phyloP scores from a whole-genome alignment of 352 stramenopile species.

The Lagenidium sp. region DNA sequence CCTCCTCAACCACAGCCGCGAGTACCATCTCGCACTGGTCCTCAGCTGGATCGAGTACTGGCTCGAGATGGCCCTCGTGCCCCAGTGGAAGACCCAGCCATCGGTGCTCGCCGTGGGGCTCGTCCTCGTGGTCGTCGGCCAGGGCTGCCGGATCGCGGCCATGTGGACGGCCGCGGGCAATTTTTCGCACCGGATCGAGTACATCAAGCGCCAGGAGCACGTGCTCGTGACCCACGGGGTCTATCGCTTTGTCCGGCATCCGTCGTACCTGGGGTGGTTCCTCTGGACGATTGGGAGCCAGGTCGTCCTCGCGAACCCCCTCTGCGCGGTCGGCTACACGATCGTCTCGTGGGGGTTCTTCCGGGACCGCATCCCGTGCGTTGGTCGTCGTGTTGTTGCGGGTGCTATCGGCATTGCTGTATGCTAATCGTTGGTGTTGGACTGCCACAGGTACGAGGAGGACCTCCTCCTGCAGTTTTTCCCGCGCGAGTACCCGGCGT shows the following conservation, averaged over 20 bases:
- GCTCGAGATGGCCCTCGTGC: slow-evolving; percentile 81
- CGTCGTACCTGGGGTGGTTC: slow-evolving; percentile 96
- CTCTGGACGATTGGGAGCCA: slow-evolving; percentile 95
- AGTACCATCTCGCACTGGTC: slow-evolving; percentile 83
- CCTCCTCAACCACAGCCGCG: slow-evolving; percentile 86
- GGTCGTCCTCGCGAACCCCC: slow-evolving; percentile 88
- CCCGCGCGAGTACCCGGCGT: slow-evolving; percentile 88
- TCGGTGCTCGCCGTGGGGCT: slow-evolving; percentile 55
- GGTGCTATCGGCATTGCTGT: background rate
- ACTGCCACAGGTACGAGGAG: slow-evolving; percentile 93
- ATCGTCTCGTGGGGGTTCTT: slow-evolving; percentile 93
- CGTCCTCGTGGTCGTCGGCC: slow-evolving; percentile 69
- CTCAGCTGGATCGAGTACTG: slow-evolving; percentile 88
- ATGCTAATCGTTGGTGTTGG: slow-evolving; percentile 6
- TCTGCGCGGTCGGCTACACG: slow-evolving; percentile 84
- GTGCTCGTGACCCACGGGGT: slow-evolving; percentile 90
- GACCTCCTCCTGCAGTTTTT: slow-evolving; percentile 87
- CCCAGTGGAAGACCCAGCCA: slow-evolving; percentile 52
- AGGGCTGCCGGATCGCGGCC: slow-evolving; percentile 82
- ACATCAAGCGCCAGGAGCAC: slow-evolving; percentile 90
- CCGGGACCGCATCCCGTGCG: slow-evolving; percentile 88
- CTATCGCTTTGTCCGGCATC: slow-evolving; percentile 91
- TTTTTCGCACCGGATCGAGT: slow-evolving; percentile 96
- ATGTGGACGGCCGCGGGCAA: slow-evolving; percentile 92
- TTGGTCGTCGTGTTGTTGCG: background rate